Base-by-base conservation (phyloP, 2,329 filamentous ascomycete genomes). In the Monilinia vaccinii-corymbosi region DNA sequence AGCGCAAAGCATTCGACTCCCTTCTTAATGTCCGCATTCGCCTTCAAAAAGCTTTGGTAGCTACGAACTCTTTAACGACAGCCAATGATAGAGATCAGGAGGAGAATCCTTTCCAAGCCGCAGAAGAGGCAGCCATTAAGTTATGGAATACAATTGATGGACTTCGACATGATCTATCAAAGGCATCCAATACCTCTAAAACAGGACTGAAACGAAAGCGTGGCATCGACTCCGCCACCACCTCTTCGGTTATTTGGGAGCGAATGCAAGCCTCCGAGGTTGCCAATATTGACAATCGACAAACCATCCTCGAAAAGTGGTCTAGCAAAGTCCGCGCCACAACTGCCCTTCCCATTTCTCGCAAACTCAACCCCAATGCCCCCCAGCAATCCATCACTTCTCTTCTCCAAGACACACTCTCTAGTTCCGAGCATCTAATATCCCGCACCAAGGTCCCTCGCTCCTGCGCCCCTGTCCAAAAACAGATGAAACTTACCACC, bases 11-110 rank as follows among this genome's bases (percentile, higher is more conserved):
- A 0, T 99, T 96, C 70, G 93, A 97, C 67, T 84, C 89, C 0
- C 82, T 97, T 0, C 81, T 99, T 36, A 96, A 96, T 74, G 82
- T 91, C 16, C 86, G 94, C 23, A 97, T 99, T 70, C 89, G 93
- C 62, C 76, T 99, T 21, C 95, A 99, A 73, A 97, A 97, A 73
- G 91, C 89, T 1, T 76, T 99, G 16, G 82, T 94, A 18, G 86
- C 89, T 0, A 83, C 87, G 31, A 97, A 97, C 73, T 87, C 91
- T 1, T 78, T 95, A 45, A 73, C 80, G 18, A 71, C 76, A 1
- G 66, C 80, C 1, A 73, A 76, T 13, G 71, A 77, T 2, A 75
- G 76, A 4, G 71, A 76, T 4, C 72, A 70, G 16, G 66, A 72
- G 34, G 65, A 65, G 36, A 60, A 81, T 71, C 85, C 74, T 69